Conservation (phyloP, 176 grass and related monocot genomes). For the Zizania latifolia region DNA sequence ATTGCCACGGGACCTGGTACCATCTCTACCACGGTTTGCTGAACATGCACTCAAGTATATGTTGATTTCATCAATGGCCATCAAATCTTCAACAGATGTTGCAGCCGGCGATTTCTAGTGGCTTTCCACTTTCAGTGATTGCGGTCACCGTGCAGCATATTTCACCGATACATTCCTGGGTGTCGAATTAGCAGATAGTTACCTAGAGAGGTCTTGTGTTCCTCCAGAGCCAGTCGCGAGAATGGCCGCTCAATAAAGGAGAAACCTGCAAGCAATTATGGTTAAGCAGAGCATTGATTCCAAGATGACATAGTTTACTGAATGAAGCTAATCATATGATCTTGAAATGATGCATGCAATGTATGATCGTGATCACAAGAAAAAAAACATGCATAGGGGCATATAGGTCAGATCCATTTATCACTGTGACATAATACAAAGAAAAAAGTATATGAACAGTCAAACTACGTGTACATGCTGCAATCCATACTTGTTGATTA, state of each 20-base stretch:
- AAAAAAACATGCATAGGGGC: not conserved
- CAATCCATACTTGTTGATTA: not conserved
- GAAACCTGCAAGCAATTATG: slow-evolving; percentile 55
- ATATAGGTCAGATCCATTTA: not conserved
- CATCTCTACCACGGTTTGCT: not conserved
- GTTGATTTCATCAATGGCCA: not conserved
- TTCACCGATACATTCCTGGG: not conserved
- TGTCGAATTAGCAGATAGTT: not conserved
- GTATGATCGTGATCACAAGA: not conserved
- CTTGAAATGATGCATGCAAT: not conserved
- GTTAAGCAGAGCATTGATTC: not conserved
- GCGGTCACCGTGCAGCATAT: not conserved
- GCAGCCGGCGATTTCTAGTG: not conserved
- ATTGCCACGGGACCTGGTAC: not conserved
- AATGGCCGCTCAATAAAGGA: slow-evolving; percentile 49
- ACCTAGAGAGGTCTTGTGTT: slow-evolving; percentile 59
- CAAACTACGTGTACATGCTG: not conserved
- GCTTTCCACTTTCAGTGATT: not conserved
- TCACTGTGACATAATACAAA: not conserved
- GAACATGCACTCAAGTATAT: not conserved
- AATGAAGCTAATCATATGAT: not conserved
- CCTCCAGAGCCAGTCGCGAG: slow-evolving; percentile 78
- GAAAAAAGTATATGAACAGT: not conserved
- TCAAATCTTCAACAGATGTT: not conserved
- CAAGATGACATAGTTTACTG: not conserved